Base-by-base conservation (phyloP, 176 grass and related monocot genomes). In the Poa pratensis region DNA sequence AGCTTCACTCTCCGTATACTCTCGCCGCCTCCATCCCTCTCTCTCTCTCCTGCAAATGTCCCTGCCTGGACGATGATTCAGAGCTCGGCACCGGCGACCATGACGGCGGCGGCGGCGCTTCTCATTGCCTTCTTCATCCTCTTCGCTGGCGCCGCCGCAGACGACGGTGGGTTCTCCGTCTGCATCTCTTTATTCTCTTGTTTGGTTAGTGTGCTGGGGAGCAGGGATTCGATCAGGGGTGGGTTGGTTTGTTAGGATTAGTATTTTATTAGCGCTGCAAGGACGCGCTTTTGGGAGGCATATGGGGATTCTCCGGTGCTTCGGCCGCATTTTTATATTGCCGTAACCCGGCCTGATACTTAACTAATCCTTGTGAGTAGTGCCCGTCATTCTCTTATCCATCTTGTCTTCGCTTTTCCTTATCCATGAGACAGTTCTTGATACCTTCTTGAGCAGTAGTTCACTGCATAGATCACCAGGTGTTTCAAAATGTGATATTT, bases 241-340 rank as follows among this genome's bases (percentile, higher is more conserved):
- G 8, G 43, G 20, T 57, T 83, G 20, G 80, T 87, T 87, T 43
- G 88, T 78, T 70, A 50, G 84, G 89, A 85, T 81, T 81, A 71
- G 77, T 91, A 64, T 85, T 91, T 88, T 91, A 91, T 84, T 91
- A 87, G 81, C 77, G 89, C 32, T 2, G 65, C 80, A 87, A 87
- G 88, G 79, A 90, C 84, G 49, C 34, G 32, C 85, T 91, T 91
- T 91, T 81, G 61, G 77, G 80, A 76, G 59, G 85, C 85, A 76
- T 24, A 45, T 20, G 85, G 85, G 75, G 89, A 87, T 91, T 63
- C 81, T 67, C 81, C 76, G 20, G 23, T 81, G 73, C 60, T 76
- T 63, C 69, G 30, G 65, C 60, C 9, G 52, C 63, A 76, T 87
- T 91, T 81, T 67, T 81, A 81, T 79, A 88, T 85, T 80, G 85